These are phyloP conservation scores for Sphaerulina vaccinii DNA, from an alignment of 2,329 filamentous ascomycete species.

Conservation along the genomic window DNA sequence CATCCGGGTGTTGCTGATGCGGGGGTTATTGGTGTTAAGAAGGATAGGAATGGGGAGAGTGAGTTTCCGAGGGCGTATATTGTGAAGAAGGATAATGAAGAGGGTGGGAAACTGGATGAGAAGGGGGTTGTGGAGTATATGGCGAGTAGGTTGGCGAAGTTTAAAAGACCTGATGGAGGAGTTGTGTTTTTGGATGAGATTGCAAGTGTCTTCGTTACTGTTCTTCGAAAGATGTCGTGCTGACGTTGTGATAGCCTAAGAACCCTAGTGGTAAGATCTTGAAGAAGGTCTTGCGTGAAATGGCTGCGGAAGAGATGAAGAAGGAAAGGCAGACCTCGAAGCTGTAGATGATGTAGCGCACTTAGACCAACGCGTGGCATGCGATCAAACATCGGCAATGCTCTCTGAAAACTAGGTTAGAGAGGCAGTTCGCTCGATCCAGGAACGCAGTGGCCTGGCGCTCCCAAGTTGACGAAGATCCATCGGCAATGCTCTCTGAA, in stretches of 20 bases:
- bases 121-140: slow-evolving; percentile 58
- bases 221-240: background rate
- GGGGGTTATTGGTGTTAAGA: slow-evolving; percentile 73
- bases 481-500: too few relatives aligned
- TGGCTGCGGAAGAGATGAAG: slow-evolving; percentile 73
- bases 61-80: slow-evolving; percentile 66
- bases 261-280: slow-evolving; percentile 63
- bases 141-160: slow-evolving; percentile 58
- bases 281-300: slow-evolving; percentile 47
- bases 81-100: slow-evolving; percentile 53
- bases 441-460: too few relatives aligned
- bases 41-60: slow-evolving; percentile 52
- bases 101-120: slow-evolving; percentile 50
- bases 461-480: too few relatives aligned
- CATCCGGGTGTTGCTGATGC: slow-evolving; percentile 73
- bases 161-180: slow-evolving; percentile 62
- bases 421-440: too few relatives aligned
- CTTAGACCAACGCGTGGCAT: too few relatives aligned
- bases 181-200: slow-evolving; percentile 57
- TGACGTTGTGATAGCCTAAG: slow-evolving; percentile 47
- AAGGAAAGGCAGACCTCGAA: slow-evolving; percentile 64
- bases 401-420: too few relatives aligned
- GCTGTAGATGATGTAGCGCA: too few relatives aligned
- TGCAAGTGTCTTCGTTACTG: background rate
- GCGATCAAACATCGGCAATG: too few relatives aligned